Percentiles rank a stretch among this genome's conserved stretches.
phyloP scores from a whole-genome alignment of 495 filamentous ascomycete species.

The Aspergillus baeticus region DNA sequence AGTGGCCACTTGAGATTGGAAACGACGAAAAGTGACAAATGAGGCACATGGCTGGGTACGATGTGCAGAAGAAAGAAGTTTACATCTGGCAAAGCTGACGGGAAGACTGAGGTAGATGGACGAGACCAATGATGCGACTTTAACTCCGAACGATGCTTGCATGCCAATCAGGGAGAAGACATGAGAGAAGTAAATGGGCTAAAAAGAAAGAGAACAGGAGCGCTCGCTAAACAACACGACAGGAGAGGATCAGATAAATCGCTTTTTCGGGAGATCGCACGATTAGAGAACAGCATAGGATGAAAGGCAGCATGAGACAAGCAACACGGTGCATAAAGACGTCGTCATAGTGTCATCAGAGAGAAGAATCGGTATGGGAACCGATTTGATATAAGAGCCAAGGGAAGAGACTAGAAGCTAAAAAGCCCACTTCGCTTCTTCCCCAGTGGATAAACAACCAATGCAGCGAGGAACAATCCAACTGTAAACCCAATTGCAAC shows the following conservation, averaged over 20 bases:
- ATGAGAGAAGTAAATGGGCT: neutral
- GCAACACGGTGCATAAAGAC: neutral
- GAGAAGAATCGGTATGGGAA: neutral
- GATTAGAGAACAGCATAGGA: neutral
- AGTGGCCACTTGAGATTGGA: too few species aligned
- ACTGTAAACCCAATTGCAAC: slow-evolving; percentile 92
- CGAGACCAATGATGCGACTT: too few species aligned
- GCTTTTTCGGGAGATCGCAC: neutral
- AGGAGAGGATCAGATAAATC: neutral
- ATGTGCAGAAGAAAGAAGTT: too few species aligned
- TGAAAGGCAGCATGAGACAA: neutral
- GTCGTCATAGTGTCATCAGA: neutral
- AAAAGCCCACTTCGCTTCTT: slow-evolving; percentile 89
- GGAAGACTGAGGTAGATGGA: too few species aligned
- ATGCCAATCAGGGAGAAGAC: too few species aligned
- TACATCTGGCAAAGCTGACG: too few species aligned
- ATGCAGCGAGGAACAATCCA: slow-evolving; percentile 79
- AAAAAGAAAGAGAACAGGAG: neutral
- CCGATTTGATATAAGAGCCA: neutral
- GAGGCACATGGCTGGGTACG: too few species aligned
- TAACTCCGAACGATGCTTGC: too few species aligned
- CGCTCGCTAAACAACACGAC: neutral
- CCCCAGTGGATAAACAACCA: slow-evolving; percentile 88
- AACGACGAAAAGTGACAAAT: too few species aligned
- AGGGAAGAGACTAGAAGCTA: slow-evolving; percentile 61